phyloP scores from a whole-genome alignment of 441 rosid genomes.

The Croton laevigatus region DNA sequence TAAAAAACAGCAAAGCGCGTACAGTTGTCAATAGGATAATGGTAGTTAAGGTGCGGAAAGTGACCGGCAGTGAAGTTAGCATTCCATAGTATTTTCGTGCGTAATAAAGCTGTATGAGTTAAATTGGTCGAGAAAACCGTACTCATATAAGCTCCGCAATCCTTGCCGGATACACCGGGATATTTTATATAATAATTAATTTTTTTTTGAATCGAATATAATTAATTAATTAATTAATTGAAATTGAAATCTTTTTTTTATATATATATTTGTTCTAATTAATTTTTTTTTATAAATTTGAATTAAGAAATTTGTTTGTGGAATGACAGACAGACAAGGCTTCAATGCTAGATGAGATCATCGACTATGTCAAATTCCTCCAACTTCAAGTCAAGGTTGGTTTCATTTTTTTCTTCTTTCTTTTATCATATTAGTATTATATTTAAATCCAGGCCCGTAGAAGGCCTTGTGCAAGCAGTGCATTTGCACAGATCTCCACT shows the following conservation, averaged over 20 bases:
- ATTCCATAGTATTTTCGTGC: neutral
- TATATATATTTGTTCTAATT: too few species aligned
- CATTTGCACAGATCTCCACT: too few species aligned
- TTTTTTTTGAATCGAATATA: neutral
- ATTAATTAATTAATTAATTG: neutral
- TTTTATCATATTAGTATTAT: neutral
- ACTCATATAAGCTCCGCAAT: conserved; percentile 1
- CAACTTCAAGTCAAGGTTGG: conserved; percentile 98
- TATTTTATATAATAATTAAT: neutral
- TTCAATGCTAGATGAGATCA: conserved; percentile 97
- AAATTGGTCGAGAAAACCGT: neutral
- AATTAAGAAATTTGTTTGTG: conserved; percentile 19
- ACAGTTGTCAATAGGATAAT: neutral
- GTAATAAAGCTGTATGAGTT: neutral
- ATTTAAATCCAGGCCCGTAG: too few species aligned
- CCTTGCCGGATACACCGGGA: conserved; percentile 14
- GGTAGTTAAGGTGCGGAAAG: too few species aligned
- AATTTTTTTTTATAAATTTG: neutral
- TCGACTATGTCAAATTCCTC: conserved; percentile 92
- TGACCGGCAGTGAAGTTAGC: neutral
- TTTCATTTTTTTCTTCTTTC: neutral
- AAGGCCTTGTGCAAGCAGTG: too few species aligned
- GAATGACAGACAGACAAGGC: conserved; percentile 95
- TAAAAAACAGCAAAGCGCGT: neutral
- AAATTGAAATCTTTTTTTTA: neutral